Conservation (phyloP, 2,329 filamentous ascomycete genomes). For the Fusarium fujikuroi region DNA sequence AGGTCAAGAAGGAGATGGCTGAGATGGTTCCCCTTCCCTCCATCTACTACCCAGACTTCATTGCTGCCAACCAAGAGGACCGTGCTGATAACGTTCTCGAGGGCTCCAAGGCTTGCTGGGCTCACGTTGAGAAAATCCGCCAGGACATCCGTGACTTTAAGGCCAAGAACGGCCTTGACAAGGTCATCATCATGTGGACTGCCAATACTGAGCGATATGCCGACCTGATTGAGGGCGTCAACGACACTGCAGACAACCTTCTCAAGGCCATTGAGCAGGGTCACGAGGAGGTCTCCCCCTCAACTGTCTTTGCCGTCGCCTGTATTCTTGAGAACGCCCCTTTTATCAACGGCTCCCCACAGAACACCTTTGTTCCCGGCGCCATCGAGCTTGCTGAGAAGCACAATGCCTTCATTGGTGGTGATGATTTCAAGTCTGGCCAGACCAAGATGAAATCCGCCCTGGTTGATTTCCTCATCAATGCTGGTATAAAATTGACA, state of each 20-base stretch:
- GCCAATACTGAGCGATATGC: constrained; percentile 98
- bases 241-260: constrained; percentile 96
- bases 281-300: constrained; percentile 92
- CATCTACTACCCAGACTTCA: constrained; percentile 99
- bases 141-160: constrained; percentile 97
- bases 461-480: constrained; percentile 98
- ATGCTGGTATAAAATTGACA: constrained; percentile 97
- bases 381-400: constrained; percentile 88
- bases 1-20: constrained; percentile 93
- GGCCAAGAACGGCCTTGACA: constrained; percentile 83
- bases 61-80: constrained; percentile 97
- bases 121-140: constrained; percentile 92
- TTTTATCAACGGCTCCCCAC: constrained; percentile 99
- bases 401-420: constrained; percentile 90
- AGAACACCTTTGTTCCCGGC: constrained; percentile 98
- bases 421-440: constrained; percentile 99
- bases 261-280: constrained; percentile 86
- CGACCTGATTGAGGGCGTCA: constrained; percentile 86
- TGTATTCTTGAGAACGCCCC: constrained; percentile 89
- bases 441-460: constrained; percentile 99
- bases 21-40: constrained; percentile 88
- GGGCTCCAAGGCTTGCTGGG: constrained; percentile 84
- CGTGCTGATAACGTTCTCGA: constrained; percentile 91
- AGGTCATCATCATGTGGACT: constrained; percentile 97
- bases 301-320: constrained; percentile 94